Conservation (phyloP, 2,329 filamentous ascomycete genomes). For the Zasmidium cellare region DNA sequence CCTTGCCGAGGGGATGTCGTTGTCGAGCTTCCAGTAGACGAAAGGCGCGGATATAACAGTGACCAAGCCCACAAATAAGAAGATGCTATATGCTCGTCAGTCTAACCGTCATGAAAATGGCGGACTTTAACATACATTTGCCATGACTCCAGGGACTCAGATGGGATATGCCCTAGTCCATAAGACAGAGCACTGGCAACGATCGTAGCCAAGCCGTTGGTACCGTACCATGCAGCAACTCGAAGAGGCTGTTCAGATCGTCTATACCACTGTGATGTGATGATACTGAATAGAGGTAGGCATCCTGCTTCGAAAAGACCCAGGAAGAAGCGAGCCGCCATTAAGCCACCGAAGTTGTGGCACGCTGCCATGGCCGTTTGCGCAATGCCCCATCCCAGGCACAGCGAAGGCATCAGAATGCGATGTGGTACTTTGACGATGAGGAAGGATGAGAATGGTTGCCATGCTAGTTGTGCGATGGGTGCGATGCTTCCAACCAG, state of each 20-base stretch:
- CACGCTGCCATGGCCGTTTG: conserved; percentile 63
- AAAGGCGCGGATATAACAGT: conserved; percentile 60
- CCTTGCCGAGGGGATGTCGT: conserved; percentile 55
- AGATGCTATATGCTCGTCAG: conserved; percentile 61
- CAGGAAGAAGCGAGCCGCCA: conserved; percentile 64
- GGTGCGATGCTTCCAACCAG: conserved; percentile 52
- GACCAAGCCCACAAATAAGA: conserved; percentile 62
- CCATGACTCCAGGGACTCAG: conserved; percentile 22
- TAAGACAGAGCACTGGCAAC: conserved; percentile 22
- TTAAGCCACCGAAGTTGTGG: conserved; percentile 57
- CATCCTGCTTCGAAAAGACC: conserved; percentile 67
- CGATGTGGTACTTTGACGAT: conserved; percentile 64
- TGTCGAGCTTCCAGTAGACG: conserved; percentile 61
- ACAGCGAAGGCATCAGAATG: conserved; percentile 64
- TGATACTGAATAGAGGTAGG: conserved; percentile 63
- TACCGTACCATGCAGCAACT: conserved; percentile 29
- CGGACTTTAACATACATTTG: conserved; percentile 44
- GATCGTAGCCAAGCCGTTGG: conserved; percentile 28
- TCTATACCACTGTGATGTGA: conserved; percentile 30
- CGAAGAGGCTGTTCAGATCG: conserved; percentile 29
- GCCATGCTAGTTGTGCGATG: conserved; percentile 58
- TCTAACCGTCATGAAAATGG: background rate
- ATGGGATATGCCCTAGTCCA: conserved; percentile 25
- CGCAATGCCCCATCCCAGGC: conserved; percentile 62
- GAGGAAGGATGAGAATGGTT: conserved; percentile 65